Conservation (phyloP, 345 rosid genomes). For the Clausena lansium region DNA sequence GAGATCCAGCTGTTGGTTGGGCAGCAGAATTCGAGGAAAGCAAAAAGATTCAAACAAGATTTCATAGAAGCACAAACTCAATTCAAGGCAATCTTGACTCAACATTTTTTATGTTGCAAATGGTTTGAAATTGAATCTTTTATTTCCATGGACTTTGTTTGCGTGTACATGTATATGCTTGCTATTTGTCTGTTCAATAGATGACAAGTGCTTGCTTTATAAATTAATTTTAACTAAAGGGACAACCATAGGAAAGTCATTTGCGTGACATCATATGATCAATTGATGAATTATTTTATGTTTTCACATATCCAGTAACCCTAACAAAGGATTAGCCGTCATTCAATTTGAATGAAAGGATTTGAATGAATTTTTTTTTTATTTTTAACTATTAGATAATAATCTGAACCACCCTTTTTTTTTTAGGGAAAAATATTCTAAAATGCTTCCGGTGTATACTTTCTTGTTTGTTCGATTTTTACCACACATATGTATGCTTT, state of each 20-base stretch:
- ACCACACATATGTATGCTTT: too few species aligned
- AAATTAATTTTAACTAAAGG: too few species aligned
- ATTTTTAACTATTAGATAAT: too few species aligned
- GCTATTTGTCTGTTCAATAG: background rate
- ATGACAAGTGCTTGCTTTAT: background rate
- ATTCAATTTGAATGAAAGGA: background rate
- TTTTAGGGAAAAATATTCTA: too few species aligned
- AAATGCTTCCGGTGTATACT: too few species aligned
- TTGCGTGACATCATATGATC: background rate
- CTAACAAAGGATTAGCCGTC: too few species aligned
- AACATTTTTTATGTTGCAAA: background rate
- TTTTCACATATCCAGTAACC: background rate
- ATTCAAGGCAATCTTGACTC: background rate
- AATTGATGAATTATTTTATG: background rate
- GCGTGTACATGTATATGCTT: too few species aligned
- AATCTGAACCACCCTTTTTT: too few species aligned
- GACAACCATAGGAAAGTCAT: background rate
- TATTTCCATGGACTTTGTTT: background rate
- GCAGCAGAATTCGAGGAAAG: background rate
- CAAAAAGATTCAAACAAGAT: background rate
- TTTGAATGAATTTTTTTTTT: background rate
- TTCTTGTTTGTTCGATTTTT: too few species aligned
- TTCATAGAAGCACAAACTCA: background rate
- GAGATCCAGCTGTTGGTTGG: background rate
- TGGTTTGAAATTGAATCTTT: background rate